phyloP scores from a whole-genome alignment of 306 rosid genomes.

The Pterocarpus macrocarpus region DNA sequence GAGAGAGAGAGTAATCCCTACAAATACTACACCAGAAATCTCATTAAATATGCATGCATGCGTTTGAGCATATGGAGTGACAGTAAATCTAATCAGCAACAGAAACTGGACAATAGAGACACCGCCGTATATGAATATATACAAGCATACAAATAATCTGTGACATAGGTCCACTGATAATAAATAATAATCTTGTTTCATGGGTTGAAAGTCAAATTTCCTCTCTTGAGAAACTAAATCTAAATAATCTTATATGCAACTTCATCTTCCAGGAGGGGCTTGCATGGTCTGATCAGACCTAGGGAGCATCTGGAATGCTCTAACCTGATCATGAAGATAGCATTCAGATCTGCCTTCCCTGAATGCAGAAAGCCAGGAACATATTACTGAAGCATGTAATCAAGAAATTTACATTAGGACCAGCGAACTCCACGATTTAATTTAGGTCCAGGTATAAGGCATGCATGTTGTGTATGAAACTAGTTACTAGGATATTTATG shows the following conservation, averaged over 20 bases:
- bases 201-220: neutral
- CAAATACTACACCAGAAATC: neutral
- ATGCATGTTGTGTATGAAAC: conserved; percentile 27
- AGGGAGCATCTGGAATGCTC: neutral
- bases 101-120: conserved; percentile 5
- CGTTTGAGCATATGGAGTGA: neutral
- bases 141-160: too few species aligned
- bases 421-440: neutral
- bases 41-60: neutral
- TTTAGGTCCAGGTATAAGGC: conserved; percentile 8
- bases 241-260: too few species aligned
- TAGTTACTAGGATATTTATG: conserved; percentile 10
- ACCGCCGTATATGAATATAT: neutral
- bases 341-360: neutral
- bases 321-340: neutral
- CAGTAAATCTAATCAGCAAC: neutral
- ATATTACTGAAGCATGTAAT: conserved; percentile 1
- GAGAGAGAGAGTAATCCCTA: too few species aligned
- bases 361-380: neutral
- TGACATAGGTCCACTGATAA: neutral
- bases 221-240: too few species aligned
- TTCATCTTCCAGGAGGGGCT: neutral
- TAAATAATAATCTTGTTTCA: neutral
- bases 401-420: conserved; percentile 33
- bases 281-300: neutral